Evolutionary conservation across 331 rosid species (phyloP), one percentile per base, ranked within the genome.

Genomic region (Rosa hybrid): DNA sequence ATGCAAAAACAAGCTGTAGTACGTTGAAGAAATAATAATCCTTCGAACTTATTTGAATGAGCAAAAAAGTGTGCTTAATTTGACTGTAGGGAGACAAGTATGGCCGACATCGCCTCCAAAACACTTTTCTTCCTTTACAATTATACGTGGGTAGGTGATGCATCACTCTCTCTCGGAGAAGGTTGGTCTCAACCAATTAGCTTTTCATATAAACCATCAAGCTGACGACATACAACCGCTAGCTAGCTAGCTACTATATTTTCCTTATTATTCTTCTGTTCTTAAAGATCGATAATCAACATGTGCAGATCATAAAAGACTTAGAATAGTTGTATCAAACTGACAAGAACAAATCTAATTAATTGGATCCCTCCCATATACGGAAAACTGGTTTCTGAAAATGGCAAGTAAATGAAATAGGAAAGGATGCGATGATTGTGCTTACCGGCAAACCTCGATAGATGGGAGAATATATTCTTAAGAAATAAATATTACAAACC

Each of bases 71-170:
- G 63, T 41, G 79, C 12, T 8, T 23, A 23, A 38, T 81, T 87
- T 86, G 91, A 84, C 93, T 70, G 67, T 1, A 27, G 68, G 67
- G 74, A 56, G 70, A 79, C 82, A 76, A 14, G 68, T 49, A 81
- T 88, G 90, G 84, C 91, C 92, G 91, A 90, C 94, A 86, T 81
- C 46, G n/a, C 54, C 71, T 74, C 50, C 74, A 57, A 12, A 67
- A 34, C 27, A 20, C 68, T 48, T 80, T 79, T 39, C 51, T 76
- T 82, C 82, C 82, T 34, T 53, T 42, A 81, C 81, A 51, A 63
- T 80, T 83, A 64, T 53, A 12, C 23, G 20, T 14, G 8, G 69
- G 68, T 80, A 38, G 87, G 79, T 82, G 60, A 80, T 12, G 75
- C 30, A 54, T 87, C 86, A 12, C 81, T 82, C 78, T 78, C 83